Base-by-base conservation (phyloP, 495 filamentous ascomycete species). In the Copromyces sp. region DNA sequence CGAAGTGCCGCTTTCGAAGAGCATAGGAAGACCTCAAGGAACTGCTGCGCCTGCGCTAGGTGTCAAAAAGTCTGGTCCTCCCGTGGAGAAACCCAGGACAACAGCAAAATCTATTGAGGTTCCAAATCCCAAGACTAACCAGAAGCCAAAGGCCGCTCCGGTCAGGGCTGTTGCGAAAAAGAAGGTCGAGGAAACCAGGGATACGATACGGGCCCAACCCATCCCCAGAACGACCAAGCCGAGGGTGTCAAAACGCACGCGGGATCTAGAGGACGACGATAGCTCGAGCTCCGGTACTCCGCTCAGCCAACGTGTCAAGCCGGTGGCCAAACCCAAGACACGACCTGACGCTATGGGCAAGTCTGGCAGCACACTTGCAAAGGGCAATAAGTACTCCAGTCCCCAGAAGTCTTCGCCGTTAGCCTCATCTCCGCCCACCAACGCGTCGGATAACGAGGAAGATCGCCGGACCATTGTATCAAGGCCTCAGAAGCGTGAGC, bases 381-480 rank as follows among this genome's bases (percentile, higher is more conserved):
- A 65, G 53, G 29, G 53, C 53, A 65, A n/a, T 17, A 44, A 65
- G 14, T 65, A 35, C 29, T 12, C 53, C 29, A 65, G 53, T 37
- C 53, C 53, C 53, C 29, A 65, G 14, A 94, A 94, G 74, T 92
- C 91, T 0, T 93, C 92, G 6, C 90, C 91, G 4, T 85, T 93
- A 44, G 90, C 89, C 35, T 89, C 90, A 4, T 93, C 91, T n/a
- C 91, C 91, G 29, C 91, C 91, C 2, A 89, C 90, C 17, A 93
- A 93, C 79, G 89, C 89, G 7, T 92, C 91, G 4, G 90, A 93
- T 70, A 75, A 90, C 29, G 87, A 86, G 32, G 78, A 80, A 1
- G 80, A 82, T 32, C 75, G 78, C 44, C 38, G 24, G 14, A 11
- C 71, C 11, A 61, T 65, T 39, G 7, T 44, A 42, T 12, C 40